Evolutionary conservation across 495 filamentous ascomycete species (phyloP), one percentile per base, ranked within the genome.

Genomic region (Hypoxylon fuscum): DNA sequence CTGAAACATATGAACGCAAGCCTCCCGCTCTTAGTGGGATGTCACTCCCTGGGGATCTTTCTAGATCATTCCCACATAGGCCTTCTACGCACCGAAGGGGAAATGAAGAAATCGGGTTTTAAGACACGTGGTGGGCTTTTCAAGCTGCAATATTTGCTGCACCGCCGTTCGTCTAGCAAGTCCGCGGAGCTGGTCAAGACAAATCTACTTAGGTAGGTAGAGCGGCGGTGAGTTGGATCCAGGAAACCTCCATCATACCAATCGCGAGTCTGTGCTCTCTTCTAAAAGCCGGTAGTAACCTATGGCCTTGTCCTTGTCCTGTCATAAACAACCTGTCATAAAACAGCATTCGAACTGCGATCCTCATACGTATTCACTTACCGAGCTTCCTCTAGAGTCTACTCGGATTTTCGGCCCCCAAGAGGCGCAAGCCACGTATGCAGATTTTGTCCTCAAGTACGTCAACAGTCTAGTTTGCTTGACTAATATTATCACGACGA

Each of bases 1-100:
- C 55, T 65, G 62, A 65, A 66, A 66, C 62, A 32, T 40, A 17
- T 42, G 38, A 55, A 37, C 45, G 21, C 22, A 22, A 44, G 62
- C 56, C 62, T 66, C 62, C 51, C 51, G 44, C 40, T 47, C 44
- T 46, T 56, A 21, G 7, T 40, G 12, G 43, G 51, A 17, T 31
- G 37, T 8, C 10, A 11, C 20, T 34, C 38, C 55, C 48, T 50
- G 40, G 56, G 21, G 40, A 66, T 53, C 37, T 52, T 49, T 17
- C 20, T 48, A 40, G 45, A 52, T 60, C 45, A 57, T 47, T 66
- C 51, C 56, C 51, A 53, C 56, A 61, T 40, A 3, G 32, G 40
- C 20, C n/a, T n/a, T n/a, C n/a, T 38, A 34, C 31, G 15, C 29
- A 15, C 18, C 11, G 47, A n/a, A 35, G 34, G 27, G 38, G 14